Base-by-base conservation (phyloP, 495 filamentous ascomycete species). In the Trichocladium uniseriatum region DNA sequence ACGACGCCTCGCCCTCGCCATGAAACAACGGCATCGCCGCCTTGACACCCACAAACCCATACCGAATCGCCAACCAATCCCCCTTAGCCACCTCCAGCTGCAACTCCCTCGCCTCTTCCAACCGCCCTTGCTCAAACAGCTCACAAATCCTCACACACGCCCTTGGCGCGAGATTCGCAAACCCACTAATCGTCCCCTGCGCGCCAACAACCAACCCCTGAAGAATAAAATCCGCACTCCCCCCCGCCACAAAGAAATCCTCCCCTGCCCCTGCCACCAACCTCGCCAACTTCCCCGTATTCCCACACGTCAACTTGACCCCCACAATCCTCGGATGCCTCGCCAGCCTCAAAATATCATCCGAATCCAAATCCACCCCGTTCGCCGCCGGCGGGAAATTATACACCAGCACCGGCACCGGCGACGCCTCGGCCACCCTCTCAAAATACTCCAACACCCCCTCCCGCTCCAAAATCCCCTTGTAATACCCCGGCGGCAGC, bases 401-500 rank as follows among this genome's bases (percentile, higher is more conserved):
- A 72, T 91, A 91, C 43, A 94, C 74, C 39, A 90, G 77, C 11
- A 94, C 64, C 1, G 87, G 86, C 36, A 91, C 65, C 7, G 86
- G 82, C 6, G 78, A 81, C 3, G 58, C 64, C 49, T 82, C 78
- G 20, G 87, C 87, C 0, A 91, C 85, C 24, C 73, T 62, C 5
- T 77, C 81, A 72, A 83, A 91, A 73, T 79, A 88, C 38, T 78
- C 75, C 52, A 82, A 80, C 27, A 91, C 71, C 18, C 79, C 76
- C 27, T 81, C 77, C 49, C 84, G 80, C 54, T 78, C 81, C 55
- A 85, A 78, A 37, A 90, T 72, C 9, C 78, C 62, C 55, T 80
- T 78, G 69, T 94, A 96, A 68, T 95, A 96, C 29, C 80, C 79
- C 15, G 90, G 89, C 15, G 90, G 89, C 3, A 95, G 79, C 11